Evolutionary conservation across 2,329 filamentous ascomycete species (phyloP).

Genomic region (Fusarium keratoplasticum): DNA sequence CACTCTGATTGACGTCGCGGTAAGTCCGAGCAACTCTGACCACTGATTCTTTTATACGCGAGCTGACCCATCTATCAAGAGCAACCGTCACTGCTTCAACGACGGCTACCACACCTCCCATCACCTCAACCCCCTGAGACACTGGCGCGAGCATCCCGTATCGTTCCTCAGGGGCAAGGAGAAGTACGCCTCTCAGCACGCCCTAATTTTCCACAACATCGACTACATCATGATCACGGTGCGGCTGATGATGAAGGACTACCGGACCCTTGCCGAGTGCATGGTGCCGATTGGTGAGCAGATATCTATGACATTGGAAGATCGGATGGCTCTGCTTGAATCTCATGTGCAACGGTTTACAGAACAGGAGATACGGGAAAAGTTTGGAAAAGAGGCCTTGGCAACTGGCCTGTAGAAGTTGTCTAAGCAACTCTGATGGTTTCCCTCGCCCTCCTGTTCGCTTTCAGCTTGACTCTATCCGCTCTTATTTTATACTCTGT

Average conservation of each 20-base stretch:
- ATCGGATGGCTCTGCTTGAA: constrained; percentile 16
- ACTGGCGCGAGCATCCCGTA: constrained; percentile 83
- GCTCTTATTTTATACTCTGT: background rate
- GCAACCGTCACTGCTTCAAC: constrained; percentile 84
- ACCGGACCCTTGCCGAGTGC: constrained; percentile 73
- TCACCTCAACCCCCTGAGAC: constrained; percentile 79
- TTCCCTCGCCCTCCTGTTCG: background rate
- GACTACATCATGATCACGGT: constrained; percentile 83
- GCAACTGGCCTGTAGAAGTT: background rate
- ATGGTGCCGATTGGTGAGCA: constrained; percentile 80
- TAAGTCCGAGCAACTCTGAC: constrained; percentile 55
- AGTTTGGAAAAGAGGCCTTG: background rate
- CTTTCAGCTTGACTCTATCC: background rate
- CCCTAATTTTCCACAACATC: constrained; percentile 82
- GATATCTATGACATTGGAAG: constrained; percentile 70
- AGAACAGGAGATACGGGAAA: constrained; percentile 27
- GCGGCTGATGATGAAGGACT: constrained; percentile 75
- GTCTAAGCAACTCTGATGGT: background rate
- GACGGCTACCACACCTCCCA: constrained; percentile 86
- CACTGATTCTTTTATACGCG: background rate
- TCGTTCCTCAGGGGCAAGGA: constrained; percentile 77
- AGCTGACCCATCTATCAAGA: constrained; percentile 58
- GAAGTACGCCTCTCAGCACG: constrained; percentile 72
- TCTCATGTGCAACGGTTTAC: constrained; percentile 27
- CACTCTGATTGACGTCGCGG: constrained; percentile 80